phyloP scores from a whole-genome alignment of 805 yeast genomes.

The Candida berthetii region DNA sequence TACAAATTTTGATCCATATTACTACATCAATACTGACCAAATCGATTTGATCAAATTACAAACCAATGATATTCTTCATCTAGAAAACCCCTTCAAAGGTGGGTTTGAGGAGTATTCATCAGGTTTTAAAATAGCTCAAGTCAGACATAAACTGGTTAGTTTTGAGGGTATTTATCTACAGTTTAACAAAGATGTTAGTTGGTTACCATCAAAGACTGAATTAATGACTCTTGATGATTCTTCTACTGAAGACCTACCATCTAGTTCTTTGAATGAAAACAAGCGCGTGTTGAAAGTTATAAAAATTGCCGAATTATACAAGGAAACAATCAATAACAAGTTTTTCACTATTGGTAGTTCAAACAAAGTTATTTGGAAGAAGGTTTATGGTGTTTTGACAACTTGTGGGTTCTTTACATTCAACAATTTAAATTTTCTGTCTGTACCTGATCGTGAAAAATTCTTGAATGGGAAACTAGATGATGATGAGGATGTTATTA shows the following conservation, averaged over 20 bases:
- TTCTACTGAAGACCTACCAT: not conserved
- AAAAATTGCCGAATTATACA: constrained; percentile 32
- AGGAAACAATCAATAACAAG: constrained; percentile 23
- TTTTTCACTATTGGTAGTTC: constrained; percentile 24
- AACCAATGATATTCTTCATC: constrained; percentile 2
- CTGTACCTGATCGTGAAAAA: constrained; percentile 19
- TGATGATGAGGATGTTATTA: constrained; percentile 19
- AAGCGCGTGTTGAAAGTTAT: constrained; percentile 24
- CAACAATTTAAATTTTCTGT: constrained; percentile 29
- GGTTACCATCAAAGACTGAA: constrained; percentile 21
- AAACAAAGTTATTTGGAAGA: constrained; percentile 31
- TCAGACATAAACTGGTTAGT: constrained; percentile 4
- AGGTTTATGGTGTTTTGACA: constrained; percentile 41
- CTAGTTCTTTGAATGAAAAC: not conserved
- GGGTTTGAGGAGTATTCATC: not conserved
- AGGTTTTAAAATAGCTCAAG: not conserved
- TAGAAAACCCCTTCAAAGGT: constrained; percentile 7
- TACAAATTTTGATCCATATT: constrained; percentile 27
- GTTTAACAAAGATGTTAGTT: constrained; percentile 20
- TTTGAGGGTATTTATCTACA: constrained; percentile 25
- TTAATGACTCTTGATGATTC: constrained; percentile 2
- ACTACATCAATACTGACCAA: constrained; percentile 24
- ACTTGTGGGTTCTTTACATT: constrained; percentile 42
- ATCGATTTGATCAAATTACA: constrained; percentile 16
- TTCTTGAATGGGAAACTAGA: constrained; percentile 13